These are phyloP conservation scores for Agrocybe pediades DNA, from an alignment of 768 basidiomycete species.

Conservation along the genomic window DNA sequence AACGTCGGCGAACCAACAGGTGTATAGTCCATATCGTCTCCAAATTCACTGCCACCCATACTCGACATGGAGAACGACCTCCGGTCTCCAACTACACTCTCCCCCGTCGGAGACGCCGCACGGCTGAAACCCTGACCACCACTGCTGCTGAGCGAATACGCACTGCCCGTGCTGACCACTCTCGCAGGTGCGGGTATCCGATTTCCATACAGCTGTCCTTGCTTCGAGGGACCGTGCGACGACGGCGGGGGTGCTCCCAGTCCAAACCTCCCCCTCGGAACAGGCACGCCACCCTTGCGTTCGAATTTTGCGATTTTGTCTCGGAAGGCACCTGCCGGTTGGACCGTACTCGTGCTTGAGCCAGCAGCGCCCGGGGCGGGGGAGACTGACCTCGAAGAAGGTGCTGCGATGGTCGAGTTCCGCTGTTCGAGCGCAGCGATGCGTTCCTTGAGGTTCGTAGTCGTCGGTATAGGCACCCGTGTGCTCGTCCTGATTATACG, in stretches of 20 bases:
- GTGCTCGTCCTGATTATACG: conserved; percentile 26
- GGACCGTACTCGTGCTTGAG: conserved; percentile 23
- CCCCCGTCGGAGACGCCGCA: conserved; percentile 23
- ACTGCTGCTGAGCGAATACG: no score
- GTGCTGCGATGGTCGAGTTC: conserved; percentile 27
- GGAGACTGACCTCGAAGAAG: conserved; percentile 29
- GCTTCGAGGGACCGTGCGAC: conserved; percentile 48
- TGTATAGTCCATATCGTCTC: conserved; percentile 23
- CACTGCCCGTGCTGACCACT: conserved; percentile 24
- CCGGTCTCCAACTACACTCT: conserved; percentile 17
- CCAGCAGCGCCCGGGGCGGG: conserved; percentile 24
- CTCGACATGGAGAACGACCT: conserved; percentile 35
- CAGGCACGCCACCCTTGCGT: conserved; percentile 72
- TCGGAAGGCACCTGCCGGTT: conserved; percentile 33
- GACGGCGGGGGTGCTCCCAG: conserved; percentile 66
- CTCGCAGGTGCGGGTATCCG: conserved; percentile 52
- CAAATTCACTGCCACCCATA: conserved; percentile 18
- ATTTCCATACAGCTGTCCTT: conserved; percentile 76
- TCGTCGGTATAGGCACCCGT: conserved; percentile 31
- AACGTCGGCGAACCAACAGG: conserved; percentile 32
- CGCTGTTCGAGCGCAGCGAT: conserved; percentile 81
- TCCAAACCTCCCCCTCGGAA: conserved; percentile 75
- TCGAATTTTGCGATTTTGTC: conserved; percentile 85
- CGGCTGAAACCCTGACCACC: no score
- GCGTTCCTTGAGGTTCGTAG: conserved; percentile 73